Conservation (phyloP, 768 basidiomycete species). For the Leccinum obscurum region DNA sequence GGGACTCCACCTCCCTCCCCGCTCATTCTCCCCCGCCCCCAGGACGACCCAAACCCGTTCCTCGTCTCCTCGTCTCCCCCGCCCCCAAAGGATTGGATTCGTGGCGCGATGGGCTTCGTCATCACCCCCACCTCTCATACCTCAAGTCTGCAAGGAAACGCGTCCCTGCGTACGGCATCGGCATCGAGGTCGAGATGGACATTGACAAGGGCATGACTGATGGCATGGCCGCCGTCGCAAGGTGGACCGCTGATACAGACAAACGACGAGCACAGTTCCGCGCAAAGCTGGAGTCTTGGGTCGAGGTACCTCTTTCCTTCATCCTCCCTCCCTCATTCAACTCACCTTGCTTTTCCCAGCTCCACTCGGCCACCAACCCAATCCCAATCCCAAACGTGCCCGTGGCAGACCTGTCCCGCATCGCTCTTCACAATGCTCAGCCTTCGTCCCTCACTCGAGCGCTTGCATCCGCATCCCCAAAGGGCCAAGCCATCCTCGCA, state of each 20-base stretch:
- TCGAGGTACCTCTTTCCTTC: constrained; percentile 42
- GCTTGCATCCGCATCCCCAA: constrained; percentile 77
- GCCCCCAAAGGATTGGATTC: constrained; percentile 65
- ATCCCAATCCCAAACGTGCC: constrained; percentile 57
- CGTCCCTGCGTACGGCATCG: constrained; percentile 79
- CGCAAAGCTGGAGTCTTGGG: constrained; percentile 64
- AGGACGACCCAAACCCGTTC: constrained; percentile 74
- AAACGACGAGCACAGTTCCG: constrained; percentile 57
- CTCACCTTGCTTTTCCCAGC: constrained; percentile 38
- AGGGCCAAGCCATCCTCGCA: constrained; percentile 39
- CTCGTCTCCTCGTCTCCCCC: constrained; percentile 42
- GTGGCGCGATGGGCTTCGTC: constrained; percentile 79
- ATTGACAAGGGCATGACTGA: constrained; percentile 76
- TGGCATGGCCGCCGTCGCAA: constrained; percentile 88
- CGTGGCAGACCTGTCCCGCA: constrained; percentile 61
- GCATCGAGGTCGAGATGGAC: constrained; percentile 85
- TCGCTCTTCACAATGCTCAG: constrained; percentile 48
- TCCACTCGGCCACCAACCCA: constrained; percentile 41
- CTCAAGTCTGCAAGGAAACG: constrained; percentile 63
- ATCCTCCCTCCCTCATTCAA: neutral
- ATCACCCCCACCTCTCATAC: constrained; percentile 72
- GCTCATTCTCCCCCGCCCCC: constrained; percentile 3
- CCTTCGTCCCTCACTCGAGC: constrained; percentile 68
- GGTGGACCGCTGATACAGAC: constrained; percentile 77
- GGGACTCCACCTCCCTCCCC: constrained; percentile 58